Conservation (phyloP, 169 alveolate species). For the Theileria annulata region DNA sequence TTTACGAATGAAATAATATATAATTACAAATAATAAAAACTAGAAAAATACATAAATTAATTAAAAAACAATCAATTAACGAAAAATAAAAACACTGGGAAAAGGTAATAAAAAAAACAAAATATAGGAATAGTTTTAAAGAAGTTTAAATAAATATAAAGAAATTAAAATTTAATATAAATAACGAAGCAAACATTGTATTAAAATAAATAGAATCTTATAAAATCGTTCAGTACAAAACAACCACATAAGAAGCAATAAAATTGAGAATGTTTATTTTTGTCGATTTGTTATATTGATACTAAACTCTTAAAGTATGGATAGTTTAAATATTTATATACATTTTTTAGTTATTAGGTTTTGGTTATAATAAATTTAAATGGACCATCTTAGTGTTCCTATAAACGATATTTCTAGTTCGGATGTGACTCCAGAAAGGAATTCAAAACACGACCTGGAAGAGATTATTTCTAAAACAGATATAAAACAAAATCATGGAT, state of each 20-base stretch:
- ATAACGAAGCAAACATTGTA: too few relatives aligned
- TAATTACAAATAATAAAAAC: too few relatives aligned
- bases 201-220: too few relatives aligned
- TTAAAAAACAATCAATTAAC: too few relatives aligned
- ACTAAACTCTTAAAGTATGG: background rate
- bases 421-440: background rate
- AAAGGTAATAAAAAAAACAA: background rate
- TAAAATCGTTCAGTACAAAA: background rate
- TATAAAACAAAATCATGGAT: background rate
- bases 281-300: background rate
- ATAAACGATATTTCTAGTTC: background rate
- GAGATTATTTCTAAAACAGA: background rate
- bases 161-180: background rate
- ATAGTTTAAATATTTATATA: too few relatives aligned
- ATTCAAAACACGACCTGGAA: background rate
- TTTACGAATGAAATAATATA: too few relatives aligned
- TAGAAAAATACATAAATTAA: too few relatives aligned
- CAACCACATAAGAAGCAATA: background rate
- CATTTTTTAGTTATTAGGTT: background rate
- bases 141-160: too few relatives aligned
- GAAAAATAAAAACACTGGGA: too few relatives aligned
- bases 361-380: background rate
- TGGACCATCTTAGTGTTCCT: background rate
- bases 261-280: background rate
- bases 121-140: too few relatives aligned